Evolutionary conservation across 352 stramenopile species (phyloP), one percentile per base, ranked within the genome.

Genomic region (Thraustotheca clavata): DNA sequence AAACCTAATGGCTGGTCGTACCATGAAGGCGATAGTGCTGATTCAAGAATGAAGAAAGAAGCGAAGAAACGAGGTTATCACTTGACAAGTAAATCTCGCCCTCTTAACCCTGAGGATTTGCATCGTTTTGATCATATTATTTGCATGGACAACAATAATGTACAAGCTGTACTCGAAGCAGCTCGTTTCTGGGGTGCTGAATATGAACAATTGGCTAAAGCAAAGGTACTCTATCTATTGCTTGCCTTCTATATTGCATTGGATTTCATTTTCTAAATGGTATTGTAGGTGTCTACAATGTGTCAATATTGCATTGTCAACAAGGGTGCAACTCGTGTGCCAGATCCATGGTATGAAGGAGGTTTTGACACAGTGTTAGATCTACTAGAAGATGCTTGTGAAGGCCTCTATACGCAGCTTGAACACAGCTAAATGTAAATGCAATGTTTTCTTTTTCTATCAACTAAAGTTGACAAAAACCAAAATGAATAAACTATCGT

Each of bases 361-460:
- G 88, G 86, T 20, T 96, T 96, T 50, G 88, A 95, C 65, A 76
- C 86, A 41, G 88, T 96, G 29, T 67, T 96, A 57, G 88, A 96
- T 67, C 68, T 96, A 49, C 71, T 96, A 4, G 86, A 96, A 59
- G 86, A 96, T 60, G 83, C 83, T 0, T 96, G 88, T 43, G 69
- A 77, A 12, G 88, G 86, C 16, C 74, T 95, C 14, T 93, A 88
- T 67, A 65, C 76, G 32, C 72, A 76, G 65, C 74, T 90, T 49
- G 16, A 49, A 34, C 24, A 59, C 12, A 35, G 32, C 26, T 35
- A 59, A 20, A 35, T 59, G n/a, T 41, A 55, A 59, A 27, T 36
- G 8, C 16, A n/a, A 18, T 46, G 38, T 46, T 46, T n/a, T 46
- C 16, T 46, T 18, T 46, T 18, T n/a, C 38, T 46, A 18, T 18